A percentile compares a stretch with the other conserved stretches of the same genome.
Evolutionary conservation across 164 flowering plant genomes (phyloP).

Genomic region (Liquidambar formosana): DNA sequence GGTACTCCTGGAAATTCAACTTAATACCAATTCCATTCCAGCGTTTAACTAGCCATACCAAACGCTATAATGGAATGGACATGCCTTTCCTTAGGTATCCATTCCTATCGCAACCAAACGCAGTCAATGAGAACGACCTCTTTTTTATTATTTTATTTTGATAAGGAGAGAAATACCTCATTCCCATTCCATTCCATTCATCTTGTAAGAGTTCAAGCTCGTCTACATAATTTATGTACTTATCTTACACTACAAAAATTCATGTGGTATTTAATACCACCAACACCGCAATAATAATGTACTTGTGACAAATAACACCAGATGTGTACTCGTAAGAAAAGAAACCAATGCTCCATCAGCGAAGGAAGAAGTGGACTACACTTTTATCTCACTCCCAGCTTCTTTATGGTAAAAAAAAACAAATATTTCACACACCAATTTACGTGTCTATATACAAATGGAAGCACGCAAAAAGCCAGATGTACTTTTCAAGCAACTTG

Average conservation of each 20-base stretch:
- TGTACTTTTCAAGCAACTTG: slow-evolving; percentile 28
- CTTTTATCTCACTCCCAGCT: not conserved
- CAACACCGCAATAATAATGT: not conserved
- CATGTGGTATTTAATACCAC: not conserved
- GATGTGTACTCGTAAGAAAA: not conserved
- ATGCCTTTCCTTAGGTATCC: no score
- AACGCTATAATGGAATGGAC: no score
- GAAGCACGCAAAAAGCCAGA: not conserved
- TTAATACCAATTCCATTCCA: no score
- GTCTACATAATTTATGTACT: not conserved
- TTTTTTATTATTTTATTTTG: no score
- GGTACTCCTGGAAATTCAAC: no score
- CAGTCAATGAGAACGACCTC: no score
- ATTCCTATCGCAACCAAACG: no score
- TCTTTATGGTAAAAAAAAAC: slow-evolving; percentile 5
- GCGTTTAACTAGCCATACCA: no score
- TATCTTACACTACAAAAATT: not conserved
- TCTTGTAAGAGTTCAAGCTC: no score
- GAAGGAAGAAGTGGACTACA: not conserved
- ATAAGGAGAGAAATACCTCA: no score
- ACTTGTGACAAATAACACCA: not conserved
- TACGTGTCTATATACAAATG: not conserved
- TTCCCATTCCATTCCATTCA: no score
- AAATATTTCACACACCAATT: not conserved
- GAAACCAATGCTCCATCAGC: not conserved